These are phyloP conservation scores for Saccharomyces hybrid DNA, from an alignment of 1,139 yeast species.

Conservation along the genomic window DNA sequence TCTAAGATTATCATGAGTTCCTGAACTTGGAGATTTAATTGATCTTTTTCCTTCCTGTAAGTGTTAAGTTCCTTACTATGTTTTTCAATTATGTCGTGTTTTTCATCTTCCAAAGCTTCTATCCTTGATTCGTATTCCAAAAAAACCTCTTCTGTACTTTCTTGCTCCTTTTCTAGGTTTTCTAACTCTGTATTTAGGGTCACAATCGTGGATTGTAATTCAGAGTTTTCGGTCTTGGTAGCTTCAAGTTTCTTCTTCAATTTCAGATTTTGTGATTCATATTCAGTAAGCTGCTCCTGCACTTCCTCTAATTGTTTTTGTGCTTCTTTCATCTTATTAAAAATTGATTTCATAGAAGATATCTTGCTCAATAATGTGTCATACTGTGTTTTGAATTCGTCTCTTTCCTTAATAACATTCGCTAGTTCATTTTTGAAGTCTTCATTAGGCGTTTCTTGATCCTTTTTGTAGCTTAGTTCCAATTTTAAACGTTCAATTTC, in stretches of 20 bases:
- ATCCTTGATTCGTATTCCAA: slow-evolving; percentile 14
- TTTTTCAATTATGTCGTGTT: slow-evolving; percentile 14
- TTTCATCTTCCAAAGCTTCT: slow-evolving; percentile 22
- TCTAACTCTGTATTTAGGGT: slow-evolving; percentile 47
- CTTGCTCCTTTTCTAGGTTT: slow-evolving; percentile 60
- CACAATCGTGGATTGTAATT: slow-evolving; percentile 30
- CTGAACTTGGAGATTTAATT: slow-evolving; percentile 26
- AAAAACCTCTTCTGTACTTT: slow-evolving; percentile 45
- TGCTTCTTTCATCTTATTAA: slow-evolving; percentile 67
- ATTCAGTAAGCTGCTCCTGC: slow-evolving; percentile 38
- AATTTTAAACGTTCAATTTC: slow-evolving; percentile 24
- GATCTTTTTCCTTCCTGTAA: slow-evolving; percentile 13
- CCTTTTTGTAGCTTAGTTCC: slow-evolving; percentile 15
- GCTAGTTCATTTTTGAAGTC: slow-evolving; percentile 35
- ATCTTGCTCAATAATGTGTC: slow-evolving; percentile 67
- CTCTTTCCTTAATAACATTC: slow-evolving; percentile 48
- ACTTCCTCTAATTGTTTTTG: slow-evolving; percentile 61
- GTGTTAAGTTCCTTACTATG: slow-evolving; percentile 16
- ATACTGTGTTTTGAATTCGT: slow-evolving; percentile 62
- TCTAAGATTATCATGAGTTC: slow-evolving; percentile 24
- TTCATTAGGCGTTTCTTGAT: slow-evolving; percentile 5
- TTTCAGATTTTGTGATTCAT: slow-evolving; percentile 33
- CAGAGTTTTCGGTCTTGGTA: slow-evolving; percentile 28
- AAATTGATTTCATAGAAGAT: slow-evolving; percentile 71
- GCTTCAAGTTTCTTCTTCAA: slow-evolving; percentile 30